Evolutionary conservation across 495 filamentous ascomycete genomes (phyloP).

Genomic region (Aeminium ludgeri): DNA sequence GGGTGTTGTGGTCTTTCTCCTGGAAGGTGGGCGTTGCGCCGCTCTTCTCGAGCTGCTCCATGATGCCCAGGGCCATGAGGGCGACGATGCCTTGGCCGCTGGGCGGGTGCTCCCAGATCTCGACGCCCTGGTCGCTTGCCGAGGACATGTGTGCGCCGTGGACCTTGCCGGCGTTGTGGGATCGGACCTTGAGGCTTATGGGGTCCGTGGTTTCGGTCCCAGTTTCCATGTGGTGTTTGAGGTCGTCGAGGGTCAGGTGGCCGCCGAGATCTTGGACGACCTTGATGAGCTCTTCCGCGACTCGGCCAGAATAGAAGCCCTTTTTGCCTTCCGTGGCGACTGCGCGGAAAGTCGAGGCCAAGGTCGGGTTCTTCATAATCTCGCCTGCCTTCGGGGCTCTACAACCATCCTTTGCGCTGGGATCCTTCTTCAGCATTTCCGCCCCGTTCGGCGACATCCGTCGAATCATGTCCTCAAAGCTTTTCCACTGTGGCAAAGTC

Average conservation of each 20-base stretch:
- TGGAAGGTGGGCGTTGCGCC: constrained; percentile 55
- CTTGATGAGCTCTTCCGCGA: constrained; percentile 65
- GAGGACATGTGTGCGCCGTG: constrained; percentile 29
- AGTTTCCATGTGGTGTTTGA: constrained; percentile 52
- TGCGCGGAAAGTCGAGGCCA: constrained; percentile 67
- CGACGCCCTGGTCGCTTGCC: constrained; percentile 40
- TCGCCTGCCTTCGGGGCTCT: constrained; percentile 69
- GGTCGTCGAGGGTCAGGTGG: constrained; percentile 60
- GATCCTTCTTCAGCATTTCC: constrained; percentile 69
- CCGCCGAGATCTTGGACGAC: constrained; percentile 63
- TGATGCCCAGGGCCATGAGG: constrained; percentile 79
- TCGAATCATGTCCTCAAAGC: constrained; percentile 41
- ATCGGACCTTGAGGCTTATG: constrained; percentile 61
- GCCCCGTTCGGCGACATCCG: constrained; percentile 62
- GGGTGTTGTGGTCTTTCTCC: constrained; percentile 53
- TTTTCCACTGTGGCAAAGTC: constrained; percentile 44
- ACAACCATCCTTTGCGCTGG: constrained; percentile 43
- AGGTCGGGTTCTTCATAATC: constrained; percentile 65
- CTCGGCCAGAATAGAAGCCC: constrained; percentile 76
- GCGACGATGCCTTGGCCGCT: constrained; percentile 95
- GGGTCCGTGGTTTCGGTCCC: constrained; percentile 67
- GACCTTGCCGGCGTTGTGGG: constrained; percentile 40
- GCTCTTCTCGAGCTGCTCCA: constrained; percentile 62
- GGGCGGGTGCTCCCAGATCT: constrained; percentile 94
- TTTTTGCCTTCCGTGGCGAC: constrained; percentile 67